Percentiles rank a stretch among this genome's conserved stretches.
These are phyloP conservation scores for Taiozyma sp. DNA, from an alignment of 1,139 yeast species.

Conservation along the genomic window DNA sequence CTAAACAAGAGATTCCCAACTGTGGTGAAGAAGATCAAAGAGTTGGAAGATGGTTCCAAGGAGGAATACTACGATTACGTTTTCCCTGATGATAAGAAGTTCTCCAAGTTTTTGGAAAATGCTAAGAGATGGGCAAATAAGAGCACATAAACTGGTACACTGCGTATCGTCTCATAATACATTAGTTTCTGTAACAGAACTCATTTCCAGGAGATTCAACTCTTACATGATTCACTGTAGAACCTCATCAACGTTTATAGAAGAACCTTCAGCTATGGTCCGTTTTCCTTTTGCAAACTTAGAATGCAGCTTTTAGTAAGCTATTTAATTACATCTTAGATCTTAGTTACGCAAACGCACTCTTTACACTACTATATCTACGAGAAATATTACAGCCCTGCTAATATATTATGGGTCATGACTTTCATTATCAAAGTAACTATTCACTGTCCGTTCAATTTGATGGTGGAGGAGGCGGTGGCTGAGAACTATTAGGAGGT, in stretches of 20 bases:
- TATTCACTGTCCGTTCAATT: not conserved
- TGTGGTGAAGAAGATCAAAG: slow-evolving; percentile 43
- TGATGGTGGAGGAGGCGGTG: slow-evolving; percentile 3
- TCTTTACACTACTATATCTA: too few species aligned
- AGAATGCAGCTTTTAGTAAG: too few species aligned
- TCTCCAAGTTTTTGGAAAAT: slow-evolving; percentile 53
- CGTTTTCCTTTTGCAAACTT: too few species aligned
- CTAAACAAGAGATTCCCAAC: slow-evolving; percentile 67
- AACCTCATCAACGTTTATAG: too few species aligned
- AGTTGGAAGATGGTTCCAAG: slow-evolving; percentile 41
- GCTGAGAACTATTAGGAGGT: slow-evolving; percentile 1
- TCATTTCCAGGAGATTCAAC: too few species aligned
- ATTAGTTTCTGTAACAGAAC: not conserved
- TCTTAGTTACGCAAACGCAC: too few species aligned
- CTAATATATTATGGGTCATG: not conserved
- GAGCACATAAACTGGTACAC: slow-evolving; percentile 9
- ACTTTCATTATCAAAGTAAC: not conserved
- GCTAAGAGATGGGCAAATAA: slow-evolving; percentile 58
- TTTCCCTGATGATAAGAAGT: slow-evolving; percentile 58
- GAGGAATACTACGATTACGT: slow-evolving; percentile 60
- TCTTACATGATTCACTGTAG: too few species aligned
- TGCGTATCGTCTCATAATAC: not conserved
- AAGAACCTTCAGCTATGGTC: too few species aligned
- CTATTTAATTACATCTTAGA: too few species aligned
- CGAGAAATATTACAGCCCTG: not conserved